phyloP scores from a whole-genome alignment of 75 land plant species.

The Larix kaempferi region DNA sequence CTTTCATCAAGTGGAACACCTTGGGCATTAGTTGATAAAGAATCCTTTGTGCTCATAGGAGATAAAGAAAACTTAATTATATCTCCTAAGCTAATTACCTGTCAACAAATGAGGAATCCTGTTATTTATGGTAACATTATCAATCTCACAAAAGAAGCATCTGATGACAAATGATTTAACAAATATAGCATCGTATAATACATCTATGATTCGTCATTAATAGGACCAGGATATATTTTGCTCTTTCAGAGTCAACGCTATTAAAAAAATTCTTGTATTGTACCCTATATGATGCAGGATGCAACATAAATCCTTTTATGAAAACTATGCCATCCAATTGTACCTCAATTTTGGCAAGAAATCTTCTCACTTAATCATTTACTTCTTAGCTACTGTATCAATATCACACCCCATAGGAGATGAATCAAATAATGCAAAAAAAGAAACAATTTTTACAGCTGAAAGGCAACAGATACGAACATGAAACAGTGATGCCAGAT shows the following conservation, averaged over 20 bases:
- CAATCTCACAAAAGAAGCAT: background rate
- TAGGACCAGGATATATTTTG: background rate
- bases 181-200: conserved; percentile 4
- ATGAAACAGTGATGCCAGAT: conserved; percentile 98
- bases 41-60: conserved; percentile 78
- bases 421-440: background rate
- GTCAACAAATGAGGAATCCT: background rate
- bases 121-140: background rate
- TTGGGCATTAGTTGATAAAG: conserved; percentile 81
- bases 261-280: background rate
- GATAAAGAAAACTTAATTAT: conserved; percentile 89
- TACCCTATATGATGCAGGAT: background rate
- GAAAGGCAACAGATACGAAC: conserved; percentile 38
- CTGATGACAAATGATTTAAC: background rate
- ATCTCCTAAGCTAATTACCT: conserved; percentile 98
- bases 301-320: background rate
- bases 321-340: too few relatives aligned
- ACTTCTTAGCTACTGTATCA: background rate
- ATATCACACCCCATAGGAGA: background rate
- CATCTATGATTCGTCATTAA: background rate
- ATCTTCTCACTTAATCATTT: background rate
- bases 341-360: background rate
- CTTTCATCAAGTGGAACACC: conserved; percentile 97
- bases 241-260: background rate
- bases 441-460: background rate